Base-by-base conservation (phyloP, 352 stramenopile genomes). In the Phytophthora pseudosyringae region DNA sequence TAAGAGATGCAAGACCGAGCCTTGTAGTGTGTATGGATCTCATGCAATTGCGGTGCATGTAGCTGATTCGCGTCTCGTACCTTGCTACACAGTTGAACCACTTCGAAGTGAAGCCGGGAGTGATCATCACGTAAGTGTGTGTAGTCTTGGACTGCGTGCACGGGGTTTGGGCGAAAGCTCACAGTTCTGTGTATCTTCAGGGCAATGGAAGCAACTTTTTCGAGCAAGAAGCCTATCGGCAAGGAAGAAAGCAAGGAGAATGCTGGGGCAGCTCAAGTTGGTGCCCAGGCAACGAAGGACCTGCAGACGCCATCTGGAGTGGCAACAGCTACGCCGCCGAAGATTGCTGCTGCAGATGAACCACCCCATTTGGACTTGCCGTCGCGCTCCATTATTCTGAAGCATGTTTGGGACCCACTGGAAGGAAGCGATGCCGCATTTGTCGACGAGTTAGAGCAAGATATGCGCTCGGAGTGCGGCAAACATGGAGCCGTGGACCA, bases 51-150 rank as follows among this genome's bases (percentile, higher is more conserved):
- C 21, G 25, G 40, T 29, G n/a, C 46, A 10, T 57, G 57, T 65
- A 55, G 53, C 59, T 78, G 12, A 71, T 68, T 53, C 59, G 51
- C 55, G 54, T 73, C 38, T 77, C 63, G 67, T 73, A 60, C 56
- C 32, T 50, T 75, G 47, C 52, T 44, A 49, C 48, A 52, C 64
- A 95, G 87, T 53, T 95, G 36, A 76, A 94, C 45, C 73, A 86
- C 50, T 89, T 90, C 31, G 85, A 95, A 80, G 81, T 95, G 73
- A 95, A 94, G 60, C 87, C 87, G 6, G 87, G 85, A 21, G 83
- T 95, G 21, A 67, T 86, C 28, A 90, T 95, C 73, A 94, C 80
- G 87, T 95, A 80, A 28, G 71, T 32, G 15, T 49, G 71, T 32
- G 15, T 49, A 10, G 29, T 40, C 3, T 46, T 28, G 3, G 33